Percentiles rank a stretch among this genome's conserved stretches.
These are phyloP conservation scores for Globisporangium barbulae DNA, from an alignment of 352 stramenopile genomes.

Conservation along the genomic window DNA sequence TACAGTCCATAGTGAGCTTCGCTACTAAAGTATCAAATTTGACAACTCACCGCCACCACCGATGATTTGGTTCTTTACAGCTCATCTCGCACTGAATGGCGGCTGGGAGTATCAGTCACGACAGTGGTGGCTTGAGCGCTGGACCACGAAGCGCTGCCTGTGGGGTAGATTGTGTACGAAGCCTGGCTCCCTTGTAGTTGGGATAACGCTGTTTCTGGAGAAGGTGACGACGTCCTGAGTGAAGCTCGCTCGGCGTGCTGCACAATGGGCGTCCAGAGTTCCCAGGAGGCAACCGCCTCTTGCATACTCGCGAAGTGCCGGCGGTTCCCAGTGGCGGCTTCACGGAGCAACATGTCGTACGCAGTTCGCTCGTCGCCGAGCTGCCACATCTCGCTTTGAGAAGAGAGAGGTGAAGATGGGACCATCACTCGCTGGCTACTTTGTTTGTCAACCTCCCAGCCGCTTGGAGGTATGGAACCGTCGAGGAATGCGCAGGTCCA, in stretches of 20 bases:
- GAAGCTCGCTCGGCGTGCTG: conserved; percentile 17
- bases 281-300: conserved; percentile 61
- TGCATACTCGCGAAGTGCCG: conserved; percentile 48
- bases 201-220: background rate
- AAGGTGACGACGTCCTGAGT: background rate
- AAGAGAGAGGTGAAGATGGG: background rate
- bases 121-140: background rate
- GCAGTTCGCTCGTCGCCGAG: conserved; percentile 31
- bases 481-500: conserved; percentile 35
- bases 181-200: background rate
- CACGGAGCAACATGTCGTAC: conserved; percentile 32
- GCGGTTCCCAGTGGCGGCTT: conserved; percentile 19
- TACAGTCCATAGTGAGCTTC: background rate
- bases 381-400: conserved; percentile 19
- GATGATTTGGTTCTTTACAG: conserved; percentile 2
- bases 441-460: conserved; percentile 8
- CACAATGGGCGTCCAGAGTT: conserved; percentile 60
- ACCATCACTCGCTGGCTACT: conserved; percentile 9
- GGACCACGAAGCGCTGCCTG: conserved; percentile 1
- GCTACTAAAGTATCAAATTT: background rate
- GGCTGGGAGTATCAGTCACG: background rate
- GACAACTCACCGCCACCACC: no score
- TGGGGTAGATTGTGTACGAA: background rate
- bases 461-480: background rate
- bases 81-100: background rate